phyloP scores from a whole-genome alignment of 805 yeast genomes.

The Saturnispora halmiae region DNA sequence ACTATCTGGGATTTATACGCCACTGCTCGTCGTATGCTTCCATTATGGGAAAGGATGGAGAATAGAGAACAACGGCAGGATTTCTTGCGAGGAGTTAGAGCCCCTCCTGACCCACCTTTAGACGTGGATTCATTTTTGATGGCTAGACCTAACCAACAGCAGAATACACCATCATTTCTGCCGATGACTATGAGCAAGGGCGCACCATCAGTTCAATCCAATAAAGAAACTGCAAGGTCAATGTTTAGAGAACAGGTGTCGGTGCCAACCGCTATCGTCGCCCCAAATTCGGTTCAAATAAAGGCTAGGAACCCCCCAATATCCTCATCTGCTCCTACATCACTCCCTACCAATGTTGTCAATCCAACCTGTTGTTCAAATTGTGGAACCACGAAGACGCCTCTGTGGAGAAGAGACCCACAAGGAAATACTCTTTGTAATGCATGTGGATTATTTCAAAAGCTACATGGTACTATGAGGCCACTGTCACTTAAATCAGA shows the following conservation, averaged over 20 bases:
- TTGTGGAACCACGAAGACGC: slow-evolving; percentile 52
- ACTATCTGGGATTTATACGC: slow-evolving; percentile 8
- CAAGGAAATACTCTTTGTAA: slow-evolving; percentile 53
- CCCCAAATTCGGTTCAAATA: slow-evolving; percentile 9
- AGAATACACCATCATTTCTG: not conserved
- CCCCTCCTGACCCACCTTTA: not conserved
- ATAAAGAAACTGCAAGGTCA: slow-evolving; percentile 3
- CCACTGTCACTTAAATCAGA: slow-evolving; percentile 59
- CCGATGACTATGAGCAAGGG: slow-evolving; percentile 3
- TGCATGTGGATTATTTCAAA: slow-evolving; percentile 55
- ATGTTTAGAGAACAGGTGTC: slow-evolving; percentile 5
- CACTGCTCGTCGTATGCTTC: slow-evolving; percentile 6
- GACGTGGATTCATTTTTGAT: not conserved
- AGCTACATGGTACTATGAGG: slow-evolving; percentile 53
- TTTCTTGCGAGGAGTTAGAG: not conserved
- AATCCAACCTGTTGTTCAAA: slow-evolving; percentile 34
- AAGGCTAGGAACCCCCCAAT: slow-evolving; percentile 9
- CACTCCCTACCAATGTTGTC: slow-evolving; percentile 3
- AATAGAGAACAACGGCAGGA: slow-evolving; percentile 5
- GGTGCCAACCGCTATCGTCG: slow-evolving; percentile 10
- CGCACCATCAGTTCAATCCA: slow-evolving; percentile 2
- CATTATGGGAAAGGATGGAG: slow-evolving; percentile 9
- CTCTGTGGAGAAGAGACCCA: slow-evolving; percentile 54
- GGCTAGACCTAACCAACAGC: not conserved
- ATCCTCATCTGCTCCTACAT: slow-evolving; percentile 6